phyloP scores from a whole-genome alignment of 192 early-diverging fungal species.

The Rhizoclosmatium globosum region DNA sequence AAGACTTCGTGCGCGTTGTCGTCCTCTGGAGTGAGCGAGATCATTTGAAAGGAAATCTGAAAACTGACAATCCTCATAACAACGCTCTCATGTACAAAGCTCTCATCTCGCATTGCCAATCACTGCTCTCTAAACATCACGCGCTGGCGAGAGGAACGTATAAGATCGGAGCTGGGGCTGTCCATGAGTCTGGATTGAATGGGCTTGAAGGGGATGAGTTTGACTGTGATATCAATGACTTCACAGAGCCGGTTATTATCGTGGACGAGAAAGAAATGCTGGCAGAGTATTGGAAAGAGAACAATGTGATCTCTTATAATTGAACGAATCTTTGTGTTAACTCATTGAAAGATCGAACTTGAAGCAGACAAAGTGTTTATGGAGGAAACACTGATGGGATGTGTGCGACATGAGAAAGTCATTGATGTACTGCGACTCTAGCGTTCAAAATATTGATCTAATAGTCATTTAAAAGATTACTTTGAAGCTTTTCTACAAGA shows the following conservation, averaged over 20 bases:
- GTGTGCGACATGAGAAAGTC: constrained; percentile 45
- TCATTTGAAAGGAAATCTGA: neutral
- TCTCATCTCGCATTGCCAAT: constrained; percentile 43
- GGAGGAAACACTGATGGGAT: constrained; percentile 52
- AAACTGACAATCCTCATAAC: neutral
- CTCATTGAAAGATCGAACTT: neutral
- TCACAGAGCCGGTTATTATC: constrained; percentile 39
- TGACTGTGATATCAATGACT: constrained; percentile 8
- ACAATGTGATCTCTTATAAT: constrained; percentile 1
- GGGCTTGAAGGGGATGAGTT: neutral
- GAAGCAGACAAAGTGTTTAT: constrained; percentile 46
- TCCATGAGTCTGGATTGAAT: constrained; percentile 19
- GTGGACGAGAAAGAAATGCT: constrained; percentile 52
- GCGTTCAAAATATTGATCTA: neutral
- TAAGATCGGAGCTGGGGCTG: constrained; percentile 5
- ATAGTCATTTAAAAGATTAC: constrained; percentile 38
- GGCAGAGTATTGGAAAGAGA: constrained; percentile 39
- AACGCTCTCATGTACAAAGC: constrained; percentile 28
- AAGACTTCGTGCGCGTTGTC: neutral
- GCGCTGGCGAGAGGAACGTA: constrained; percentile 39
- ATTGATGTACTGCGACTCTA: constrained; percentile 44
- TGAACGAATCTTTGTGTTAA: neutral
- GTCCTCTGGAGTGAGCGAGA: neutral
- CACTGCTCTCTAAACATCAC: constrained; percentile 47
- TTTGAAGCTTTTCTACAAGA: constrained; percentile 44